A percentile compares a stretch with the other conserved stretches of the same genome.
Conservation (phyloP, 1,139 yeast genomes). For the Arxiozyma heterogenica region DNA sequence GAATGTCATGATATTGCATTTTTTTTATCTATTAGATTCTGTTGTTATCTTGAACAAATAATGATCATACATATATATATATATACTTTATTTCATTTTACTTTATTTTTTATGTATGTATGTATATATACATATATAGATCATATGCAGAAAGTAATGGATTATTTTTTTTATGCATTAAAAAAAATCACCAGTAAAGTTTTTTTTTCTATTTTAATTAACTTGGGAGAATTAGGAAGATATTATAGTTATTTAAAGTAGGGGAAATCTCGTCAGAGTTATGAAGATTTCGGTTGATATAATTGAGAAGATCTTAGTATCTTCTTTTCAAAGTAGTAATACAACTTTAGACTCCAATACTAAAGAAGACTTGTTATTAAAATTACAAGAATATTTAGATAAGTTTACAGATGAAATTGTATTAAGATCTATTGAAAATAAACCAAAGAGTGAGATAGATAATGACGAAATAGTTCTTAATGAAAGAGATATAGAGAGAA, state of each 20-base stretch:
- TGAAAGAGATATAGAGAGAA: slow-evolving; percentile 25
- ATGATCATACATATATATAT: neutral
- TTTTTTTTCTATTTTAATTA: neutral
- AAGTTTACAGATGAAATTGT: slow-evolving; percentile 59
- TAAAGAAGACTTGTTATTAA: slow-evolving; percentile 40
- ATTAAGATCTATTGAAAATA: slow-evolving; percentile 46
- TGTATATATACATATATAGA: neutral
- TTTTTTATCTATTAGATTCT: neutral
- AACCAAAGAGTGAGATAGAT: slow-evolving; percentile 28
- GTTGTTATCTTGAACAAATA: neutral
- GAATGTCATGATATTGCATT: neutral
- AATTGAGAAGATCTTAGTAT: slow-evolving; percentile 46
- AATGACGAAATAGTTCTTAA: slow-evolving; percentile 9
- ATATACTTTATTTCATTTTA: too few relatives aligned
- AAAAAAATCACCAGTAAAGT: neutral
- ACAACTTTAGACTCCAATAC: slow-evolving; percentile 35
- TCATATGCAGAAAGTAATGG: neutral
- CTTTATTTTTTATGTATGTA: neutral
- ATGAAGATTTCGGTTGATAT: slow-evolving; percentile 35
- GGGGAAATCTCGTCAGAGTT: neutral
- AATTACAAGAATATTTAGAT: slow-evolving; percentile 48
- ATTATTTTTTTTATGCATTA: slow-evolving; percentile 1
- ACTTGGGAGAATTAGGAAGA: neutral
- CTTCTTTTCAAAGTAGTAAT: slow-evolving; percentile 40
- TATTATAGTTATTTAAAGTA: neutral